These are phyloP conservation scores for Erodium maritimum DNA, from an alignment of 345 rosid species.

Conservation along the genomic window DNA sequence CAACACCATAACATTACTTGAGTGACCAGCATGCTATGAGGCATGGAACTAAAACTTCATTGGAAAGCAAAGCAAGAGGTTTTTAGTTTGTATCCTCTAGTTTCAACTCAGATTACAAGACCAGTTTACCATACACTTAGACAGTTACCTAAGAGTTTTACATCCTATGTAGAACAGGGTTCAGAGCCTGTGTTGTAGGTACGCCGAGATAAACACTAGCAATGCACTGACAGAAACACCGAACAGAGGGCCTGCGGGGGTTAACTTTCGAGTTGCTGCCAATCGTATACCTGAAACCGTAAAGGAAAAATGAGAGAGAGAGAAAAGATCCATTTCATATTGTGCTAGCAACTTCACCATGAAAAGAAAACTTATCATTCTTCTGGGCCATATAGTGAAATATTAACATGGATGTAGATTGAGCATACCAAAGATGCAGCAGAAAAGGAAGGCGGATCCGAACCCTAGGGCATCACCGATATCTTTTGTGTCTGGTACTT, in stretches of 20 bases:
- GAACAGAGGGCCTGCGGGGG: slow-evolving; percentile 60
- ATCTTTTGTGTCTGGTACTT: slow-evolving; percentile 54
- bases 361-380: neutral
- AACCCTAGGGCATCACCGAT: slow-evolving; percentile 68
- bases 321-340: slow-evolving; percentile 4
- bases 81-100: neutral
- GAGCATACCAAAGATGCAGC: slow-evolving; percentile 53
- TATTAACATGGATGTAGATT: neutral
- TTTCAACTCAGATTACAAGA: neutral
- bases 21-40: neutral
- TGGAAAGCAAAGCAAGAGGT: neutral
- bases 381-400: neutral
- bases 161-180: neutral
- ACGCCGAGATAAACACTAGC: slow-evolving; percentile 44
- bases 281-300: slow-evolving; percentile 50
- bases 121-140: neutral
- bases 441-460: slow-evolving; percentile 65
- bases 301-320: slow-evolving; percentile 2
- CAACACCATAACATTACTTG: neutral
- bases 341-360: neutral
- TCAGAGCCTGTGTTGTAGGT: slow-evolving; percentile 36
- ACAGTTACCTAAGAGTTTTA: too few species aligned
- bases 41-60: neutral
- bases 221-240: slow-evolving; percentile 47
- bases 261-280: slow-evolving; percentile 48